Evolutionary conservation across 805 yeast genomes (phyloP).

Genomic region (Pichia californica): DNA sequence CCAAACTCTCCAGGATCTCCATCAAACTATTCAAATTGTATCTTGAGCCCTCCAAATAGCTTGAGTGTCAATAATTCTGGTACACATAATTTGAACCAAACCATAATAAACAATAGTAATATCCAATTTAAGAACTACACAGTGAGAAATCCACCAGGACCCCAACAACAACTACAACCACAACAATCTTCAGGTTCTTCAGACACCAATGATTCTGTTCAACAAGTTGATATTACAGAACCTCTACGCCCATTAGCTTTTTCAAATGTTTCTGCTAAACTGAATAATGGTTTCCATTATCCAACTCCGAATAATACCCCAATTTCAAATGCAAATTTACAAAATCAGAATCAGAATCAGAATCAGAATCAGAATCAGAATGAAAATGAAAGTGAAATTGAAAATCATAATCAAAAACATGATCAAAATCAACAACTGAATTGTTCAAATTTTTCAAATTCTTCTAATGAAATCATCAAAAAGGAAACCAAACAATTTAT

Average conservation of each 20-base stretch:
- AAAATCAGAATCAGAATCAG: too few species aligned
- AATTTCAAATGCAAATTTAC: conserved; percentile 1
- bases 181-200: conserved; percentile 2
- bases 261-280: neutral
- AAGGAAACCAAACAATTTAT: too few species aligned
- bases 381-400: too few species aligned
- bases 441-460: too few species aligned
- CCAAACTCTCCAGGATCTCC: neutral
- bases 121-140: conserved; percentile 20
- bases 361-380: too few species aligned
- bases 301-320: conserved; percentile 14
- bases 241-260: too few species aligned
- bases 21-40: neutral
- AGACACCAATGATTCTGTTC: neutral
- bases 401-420: too few species aligned
- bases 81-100: neutral
- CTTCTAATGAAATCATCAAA: too few species aligned
- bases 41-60: neutral
- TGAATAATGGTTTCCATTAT: conserved; percentile 7
- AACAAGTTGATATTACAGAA: too few species aligned
- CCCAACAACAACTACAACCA: conserved; percentile 10
- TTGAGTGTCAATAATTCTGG: conserved; percentile 4
- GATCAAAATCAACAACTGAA: neutral
- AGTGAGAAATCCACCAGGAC: conserved; percentile 13
- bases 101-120: neutral